Evolutionary conservation across 2,329 filamentous ascomycete genomes (phyloP).

Genomic region (Pyricularia sp.): DNA sequence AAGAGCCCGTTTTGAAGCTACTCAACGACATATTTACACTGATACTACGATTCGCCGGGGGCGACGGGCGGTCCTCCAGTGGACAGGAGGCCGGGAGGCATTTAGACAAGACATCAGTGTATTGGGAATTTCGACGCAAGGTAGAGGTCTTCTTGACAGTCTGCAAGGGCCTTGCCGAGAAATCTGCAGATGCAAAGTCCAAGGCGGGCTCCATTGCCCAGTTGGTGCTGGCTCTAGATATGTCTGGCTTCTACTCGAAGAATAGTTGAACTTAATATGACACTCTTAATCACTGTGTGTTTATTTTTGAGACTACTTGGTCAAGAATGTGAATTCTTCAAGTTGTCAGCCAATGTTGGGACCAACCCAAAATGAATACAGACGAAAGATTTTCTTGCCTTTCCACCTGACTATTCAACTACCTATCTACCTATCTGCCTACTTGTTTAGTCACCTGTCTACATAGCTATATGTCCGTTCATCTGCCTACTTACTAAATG

Average conservation of each 20-base stretch:
- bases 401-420: no score
- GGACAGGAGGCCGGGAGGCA: background rate
- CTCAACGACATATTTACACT: constrained; percentile 64
- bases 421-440: no score
- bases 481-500: no score
- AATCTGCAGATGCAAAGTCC: constrained; percentile 31
- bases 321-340: no score
- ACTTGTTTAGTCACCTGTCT: no score
- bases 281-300: no score
- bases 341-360: no score
- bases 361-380: no score
- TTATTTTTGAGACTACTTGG: no score
- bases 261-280: background rate
- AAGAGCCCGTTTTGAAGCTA: constrained; percentile 57
- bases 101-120: constrained; percentile 32
- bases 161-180: constrained; percentile 54
- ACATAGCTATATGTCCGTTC: no score
- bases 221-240: constrained; percentile 18
- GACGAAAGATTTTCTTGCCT: no score
- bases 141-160: constrained; percentile 62
- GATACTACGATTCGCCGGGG: constrained; percentile 49
- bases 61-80: constrained; percentile 9
- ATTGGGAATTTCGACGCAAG: constrained; percentile 56
- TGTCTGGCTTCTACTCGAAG: constrained; percentile 10
- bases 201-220: constrained; percentile 10